Conservation (phyloP, 108 stramenopile species). For the Stephanodiscus triporus region DNA sequence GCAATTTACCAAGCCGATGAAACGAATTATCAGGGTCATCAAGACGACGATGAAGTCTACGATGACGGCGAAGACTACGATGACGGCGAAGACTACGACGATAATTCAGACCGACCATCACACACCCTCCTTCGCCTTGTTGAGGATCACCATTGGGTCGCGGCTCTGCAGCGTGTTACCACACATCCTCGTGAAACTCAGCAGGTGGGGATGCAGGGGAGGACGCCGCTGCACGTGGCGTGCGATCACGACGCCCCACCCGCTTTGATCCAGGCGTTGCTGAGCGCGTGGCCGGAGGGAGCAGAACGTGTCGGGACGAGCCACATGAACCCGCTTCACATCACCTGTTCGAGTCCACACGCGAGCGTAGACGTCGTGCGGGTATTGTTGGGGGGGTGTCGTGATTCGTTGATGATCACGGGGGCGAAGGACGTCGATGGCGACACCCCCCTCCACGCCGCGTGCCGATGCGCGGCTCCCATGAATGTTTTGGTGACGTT, state of each 20-base stretch:
- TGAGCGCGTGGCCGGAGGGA: conserved; percentile 63
- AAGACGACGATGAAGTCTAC: conserved; percentile 2
- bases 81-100: conserved; percentile 18
- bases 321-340: conserved; percentile 72
- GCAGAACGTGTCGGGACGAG: conserved; percentile 59
- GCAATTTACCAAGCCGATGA: not conserved
- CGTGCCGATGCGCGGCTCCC: conserved; percentile 71
- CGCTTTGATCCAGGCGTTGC: conserved; percentile 50
- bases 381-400: conserved; percentile 46
- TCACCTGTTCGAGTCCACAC: conserved; percentile 64
- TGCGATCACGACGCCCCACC: conserved; percentile 74
- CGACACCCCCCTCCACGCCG: conserved; percentile 71
- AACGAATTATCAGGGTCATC: not conserved
- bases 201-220: conserved; percentile 55
- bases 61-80: conserved; percentile 10
- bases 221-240: conserved; percentile 65
- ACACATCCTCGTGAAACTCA: conserved; percentile 50
- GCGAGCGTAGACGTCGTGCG: conserved; percentile 62
- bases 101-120: conserved; percentile 14
- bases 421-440: conserved; percentile 66
- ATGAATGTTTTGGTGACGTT: conserved; percentile 57
- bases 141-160: conserved; percentile 61
- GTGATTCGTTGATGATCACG: conserved; percentile 41
- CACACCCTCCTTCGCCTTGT: conserved; percentile 35
- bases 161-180: conserved; percentile 49